phyloP scores from a whole-genome alignment of 1,284 basidiomycete species.

The Malassezia obtusa region DNA sequence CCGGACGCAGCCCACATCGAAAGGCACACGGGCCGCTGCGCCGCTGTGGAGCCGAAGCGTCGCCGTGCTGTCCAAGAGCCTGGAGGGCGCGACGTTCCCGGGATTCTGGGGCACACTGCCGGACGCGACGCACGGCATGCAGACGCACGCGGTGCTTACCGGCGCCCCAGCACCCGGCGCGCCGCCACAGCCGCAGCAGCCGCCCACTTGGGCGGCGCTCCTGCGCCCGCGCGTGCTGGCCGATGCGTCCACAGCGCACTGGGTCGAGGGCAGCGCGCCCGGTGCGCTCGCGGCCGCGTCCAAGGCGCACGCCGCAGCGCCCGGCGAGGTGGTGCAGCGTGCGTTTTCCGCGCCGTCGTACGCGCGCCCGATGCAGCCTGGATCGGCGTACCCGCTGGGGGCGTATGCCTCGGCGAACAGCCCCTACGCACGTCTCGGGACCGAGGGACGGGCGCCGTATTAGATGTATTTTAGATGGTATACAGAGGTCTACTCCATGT shows the following conservation, averaged over 20 bases:
- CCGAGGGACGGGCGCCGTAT: neutral
- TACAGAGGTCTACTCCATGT: neutral
- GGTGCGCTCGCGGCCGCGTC: neutral
- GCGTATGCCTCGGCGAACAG: neutral
- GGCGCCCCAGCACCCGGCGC: neutral
- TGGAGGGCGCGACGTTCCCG: constrained; percentile 9
- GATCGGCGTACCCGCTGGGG: neutral
- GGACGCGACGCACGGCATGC: neutral
- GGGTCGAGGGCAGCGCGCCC: neutral
- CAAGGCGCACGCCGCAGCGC: neutral
- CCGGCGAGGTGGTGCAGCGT: constrained; percentile 2
- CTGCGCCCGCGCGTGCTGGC: constrained; percentile 8
- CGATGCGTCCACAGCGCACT: constrained; percentile 4
- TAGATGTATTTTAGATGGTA: constrained; percentile 6
- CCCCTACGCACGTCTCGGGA: neutral
- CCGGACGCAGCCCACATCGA: constrained; percentile 8
- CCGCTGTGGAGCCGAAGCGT: constrained; percentile 17
- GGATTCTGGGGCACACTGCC: constrained; percentile 37
- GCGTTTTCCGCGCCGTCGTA: neutral
- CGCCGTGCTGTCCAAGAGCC: constrained; percentile 26
- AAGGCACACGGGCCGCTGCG: neutral
- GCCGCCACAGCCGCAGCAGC: neutral
- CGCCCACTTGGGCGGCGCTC: constrained; percentile 6
- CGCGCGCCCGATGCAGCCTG: neutral
- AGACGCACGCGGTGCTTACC: neutral